Conservation (phyloP, 306 rosid genomes). For the Styphnolobium japonicum region DNA sequence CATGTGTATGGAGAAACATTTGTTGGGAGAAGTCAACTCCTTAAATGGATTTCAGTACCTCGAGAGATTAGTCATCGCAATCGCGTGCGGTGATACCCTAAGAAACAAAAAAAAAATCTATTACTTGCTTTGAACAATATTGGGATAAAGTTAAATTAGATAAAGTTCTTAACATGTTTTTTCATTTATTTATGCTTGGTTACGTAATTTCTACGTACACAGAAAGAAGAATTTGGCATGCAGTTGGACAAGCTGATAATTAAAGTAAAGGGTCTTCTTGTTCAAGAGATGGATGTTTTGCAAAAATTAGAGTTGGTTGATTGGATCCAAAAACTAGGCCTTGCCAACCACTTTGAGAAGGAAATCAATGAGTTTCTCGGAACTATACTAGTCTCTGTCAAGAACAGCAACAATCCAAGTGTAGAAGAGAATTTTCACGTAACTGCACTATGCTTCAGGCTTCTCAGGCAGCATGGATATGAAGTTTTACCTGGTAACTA, state of each 20-base stretch:
- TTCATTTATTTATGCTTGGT: neutral
- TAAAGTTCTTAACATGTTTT: neutral
- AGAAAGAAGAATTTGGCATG: slow-evolving; percentile 34
- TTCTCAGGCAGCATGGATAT: slow-evolving; percentile 51
- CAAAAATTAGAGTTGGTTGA: slow-evolving; percentile 41
- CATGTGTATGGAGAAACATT: too few relatives aligned
- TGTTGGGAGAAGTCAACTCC: too few relatives aligned
- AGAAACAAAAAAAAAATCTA: too few relatives aligned
- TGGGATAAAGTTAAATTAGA: too few relatives aligned
- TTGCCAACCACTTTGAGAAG: slow-evolving; percentile 36
- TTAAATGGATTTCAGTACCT: too few relatives aligned
- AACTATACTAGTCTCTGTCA: neutral
- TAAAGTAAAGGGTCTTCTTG: slow-evolving; percentile 25
- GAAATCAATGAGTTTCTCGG: slow-evolving; percentile 45
- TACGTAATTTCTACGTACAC: neutral
- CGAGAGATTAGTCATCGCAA: too few relatives aligned
- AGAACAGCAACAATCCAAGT: neutral
- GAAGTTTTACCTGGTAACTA: slow-evolving; percentile 45
- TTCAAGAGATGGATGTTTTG: neutral
- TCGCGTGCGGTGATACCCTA: too few relatives aligned
- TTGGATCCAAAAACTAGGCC: slow-evolving; percentile 45
- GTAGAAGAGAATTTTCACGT: slow-evolving; percentile 21
- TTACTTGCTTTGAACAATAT: too few relatives aligned
- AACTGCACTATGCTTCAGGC: slow-evolving; percentile 47
- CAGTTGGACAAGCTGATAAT: slow-evolving; percentile 24